Evolutionary conservation across 2,329 filamentous ascomycete species (phyloP), one percentile per base, ranked within the genome.

Genomic region (Elsinoe australis): DNA sequence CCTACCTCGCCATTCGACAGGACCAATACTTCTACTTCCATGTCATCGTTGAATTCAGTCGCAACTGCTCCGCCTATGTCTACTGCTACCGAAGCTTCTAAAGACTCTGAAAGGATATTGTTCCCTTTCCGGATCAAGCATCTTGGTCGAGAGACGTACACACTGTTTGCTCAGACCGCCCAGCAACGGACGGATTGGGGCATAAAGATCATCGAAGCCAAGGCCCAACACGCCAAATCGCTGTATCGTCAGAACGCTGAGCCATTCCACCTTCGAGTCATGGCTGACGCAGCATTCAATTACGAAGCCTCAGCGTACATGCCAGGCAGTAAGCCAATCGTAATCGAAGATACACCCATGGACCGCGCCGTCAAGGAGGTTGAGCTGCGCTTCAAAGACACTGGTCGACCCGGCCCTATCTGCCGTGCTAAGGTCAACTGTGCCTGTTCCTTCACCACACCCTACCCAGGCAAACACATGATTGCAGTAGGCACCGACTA

Each of bases 61-160:
- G 71, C 69, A 22, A 80, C 81, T 2, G 61, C 51, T 14, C 32
- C 75, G 38, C 68, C 71, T 9, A 65, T 70, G 5, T 64, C 62
- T 8, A 72, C 70, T 1, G 66, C 68, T 2, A 61, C 76, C 14
- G 79, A 80, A 4, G 60, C 60, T 26, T 68, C 74, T 21, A 84
- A 79, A 53, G 86, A 94, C 55, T 82, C 87, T 21, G 72, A 73
- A 61, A 87, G 83, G 63, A 85, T 92, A 36, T 68, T 98, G 57
- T 98, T 89, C 62, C 92, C 94, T 0, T 98, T 98, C 78, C 82
- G 82, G 55, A 80, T 98, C 62, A 95, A 95, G 69, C 92, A 98
- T 68, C 76, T 98, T 15, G 92, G 94, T 9, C 86, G 94, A 53
- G 89, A 95, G 56, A 82, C 87, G 0, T 96, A 95, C 64, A 95